A percentile compares a stretch with the other conserved stretches of the same genome.
These are phyloP conservation scores for Termitomyces sp. DNA, from an alignment of 768 basidiomycete species.

Conservation along the genomic window DNA sequence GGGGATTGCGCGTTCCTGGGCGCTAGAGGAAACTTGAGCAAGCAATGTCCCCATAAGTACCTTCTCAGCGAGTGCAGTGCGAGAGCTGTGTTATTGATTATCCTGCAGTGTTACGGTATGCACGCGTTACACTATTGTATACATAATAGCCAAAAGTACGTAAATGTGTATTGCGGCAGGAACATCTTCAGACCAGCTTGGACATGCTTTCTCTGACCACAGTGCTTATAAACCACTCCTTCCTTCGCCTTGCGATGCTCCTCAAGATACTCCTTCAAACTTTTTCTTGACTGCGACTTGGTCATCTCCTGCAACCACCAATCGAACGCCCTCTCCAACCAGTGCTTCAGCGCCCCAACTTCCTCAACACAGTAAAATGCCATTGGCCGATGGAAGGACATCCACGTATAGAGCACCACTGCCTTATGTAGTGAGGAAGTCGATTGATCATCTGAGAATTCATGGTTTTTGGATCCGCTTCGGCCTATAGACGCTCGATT, in stretches of 20 bases:
- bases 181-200: too few relatives aligned
- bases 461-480: constrained; percentile 7
- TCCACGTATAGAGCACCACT: constrained; percentile 82
- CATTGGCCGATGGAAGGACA: constrained; percentile 66
- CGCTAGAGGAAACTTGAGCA: neutral
- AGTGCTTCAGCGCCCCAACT: constrained; percentile 53
- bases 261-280: neutral
- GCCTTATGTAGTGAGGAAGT: constrained; percentile 74
- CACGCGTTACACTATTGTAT: neutral
- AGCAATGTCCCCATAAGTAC: too few relatives aligned
- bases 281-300: constrained; percentile 2
- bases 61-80: neutral
- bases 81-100: neutral
- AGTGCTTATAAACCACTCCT: neutral
- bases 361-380: constrained; percentile 58
- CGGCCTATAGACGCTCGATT: constrained; percentile 37
- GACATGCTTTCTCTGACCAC: too few relatives aligned
- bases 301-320: constrained; percentile 52
- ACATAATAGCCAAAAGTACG: neutral
- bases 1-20: neutral
- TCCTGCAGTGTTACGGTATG: neutral
- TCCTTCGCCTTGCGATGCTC: neutral
- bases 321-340: constrained; percentile 68
- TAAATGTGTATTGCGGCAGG: too few relatives aligned
- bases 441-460: constrained; percentile 18